Base-by-base conservation (phyloP, 495 filamentous ascomycete genomes). In the Staphylotrichum tortipilum region DNA sequence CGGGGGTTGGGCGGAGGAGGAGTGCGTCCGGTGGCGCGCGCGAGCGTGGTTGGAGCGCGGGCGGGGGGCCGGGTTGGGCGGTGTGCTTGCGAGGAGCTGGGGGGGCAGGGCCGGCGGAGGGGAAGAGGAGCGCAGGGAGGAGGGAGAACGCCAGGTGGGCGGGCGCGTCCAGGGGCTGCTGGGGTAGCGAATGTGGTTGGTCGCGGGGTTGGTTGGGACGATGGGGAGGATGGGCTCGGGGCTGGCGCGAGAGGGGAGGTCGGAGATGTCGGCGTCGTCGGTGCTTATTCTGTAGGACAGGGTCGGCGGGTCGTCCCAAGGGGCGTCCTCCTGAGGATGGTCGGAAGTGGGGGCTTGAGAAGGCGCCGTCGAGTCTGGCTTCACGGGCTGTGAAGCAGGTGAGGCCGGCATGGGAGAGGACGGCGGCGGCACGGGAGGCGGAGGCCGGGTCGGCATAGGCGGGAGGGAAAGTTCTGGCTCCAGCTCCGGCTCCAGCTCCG, bases 101-200 rank as follows among this genome's bases (percentile, higher is more conserved):
- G 36, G 35, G 19, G 17, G 48, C 2, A 40, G 31, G 10, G 35
- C 38, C 1, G 21, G 29, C 18, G 33, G 33, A 14, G 22, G 39
- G 4, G 39, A 21, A 1, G 48, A 38, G 10, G 48, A 43, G 1
- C 7, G 0, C 2, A 51, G 21, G 7, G 48, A 40, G 24, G 24
- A 43, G 1, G 49, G 49, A 8, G 49, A 40, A 21, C 49, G 49
- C 49, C 49, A 52, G 1, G 43, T 46, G 7, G 49, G 49, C 3
- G 49, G 49, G 4, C 42, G 42, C 3, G 22, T 23, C 49, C 49
- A 52, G 14, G 18, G 41, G 18, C 42, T 41, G 34, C 49, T 46
- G 23, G 49, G 35, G 7, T 46, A 21, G n/a, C 49, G 49, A 2
- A 33, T 33, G 29, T 52, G 49, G 34, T 17, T 22, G 11, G 18